These are phyloP conservation scores for Clonostachys chloroleuca DNA, from an alignment of 2,329 filamentous ascomycete species.

Conservation along the genomic window DNA sequence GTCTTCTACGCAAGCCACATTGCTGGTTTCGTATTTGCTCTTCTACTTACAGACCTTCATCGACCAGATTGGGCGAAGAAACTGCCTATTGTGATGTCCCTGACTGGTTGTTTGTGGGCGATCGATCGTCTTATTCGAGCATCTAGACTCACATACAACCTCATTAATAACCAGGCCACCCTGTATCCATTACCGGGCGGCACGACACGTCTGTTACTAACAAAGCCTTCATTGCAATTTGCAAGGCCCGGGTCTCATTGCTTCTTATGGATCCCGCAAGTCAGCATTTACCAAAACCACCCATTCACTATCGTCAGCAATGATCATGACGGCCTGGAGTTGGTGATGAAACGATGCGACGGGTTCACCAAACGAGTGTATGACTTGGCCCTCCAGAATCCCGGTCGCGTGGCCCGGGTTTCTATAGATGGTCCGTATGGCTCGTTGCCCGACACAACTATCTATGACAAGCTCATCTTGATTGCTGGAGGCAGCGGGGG, in stretches of 20 bases:
- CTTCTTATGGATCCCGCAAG: slow-evolving; percentile 49
- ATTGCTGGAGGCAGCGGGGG: slow-evolving; percentile 15
- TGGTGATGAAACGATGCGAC: slow-evolving; percentile 43
- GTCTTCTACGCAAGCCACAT: slow-evolving; percentile 42
- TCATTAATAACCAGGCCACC: not conserved
- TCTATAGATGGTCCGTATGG: slow-evolving; percentile 53
- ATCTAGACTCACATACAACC: slow-evolving; percentile 19
- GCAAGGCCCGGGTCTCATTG: slow-evolving; percentile 32
- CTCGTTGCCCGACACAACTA: slow-evolving; percentile 36
- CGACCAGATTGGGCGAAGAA: slow-evolving; percentile 31
- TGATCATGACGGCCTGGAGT: slow-evolving; percentile 32
- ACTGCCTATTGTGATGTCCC: slow-evolving; percentile 28
- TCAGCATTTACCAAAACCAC: slow-evolving; percentile 45
- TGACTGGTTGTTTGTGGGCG: slow-evolving; percentile 33
- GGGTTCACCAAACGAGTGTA: slow-evolving; percentile 49
- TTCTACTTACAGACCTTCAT: slow-evolving; percentile 36
- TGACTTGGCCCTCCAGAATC: slow-evolving; percentile 34
- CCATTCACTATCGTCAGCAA: slow-evolving; percentile 49
- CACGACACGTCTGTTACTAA: slow-evolving; percentile 38
- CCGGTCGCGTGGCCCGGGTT: slow-evolving; percentile 32
- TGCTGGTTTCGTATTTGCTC: slow-evolving; percentile 29
- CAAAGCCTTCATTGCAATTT: slow-evolving; percentile 24
- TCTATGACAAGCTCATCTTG: slow-evolving; percentile 13
- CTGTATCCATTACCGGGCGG: slow-evolving; percentile 34
- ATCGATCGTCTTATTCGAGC: slow-evolving; percentile 35